Evolutionary conservation across 768 basidiomycete genomes (phyloP).

Genomic region (Steccherinum ochraceum): DNA sequence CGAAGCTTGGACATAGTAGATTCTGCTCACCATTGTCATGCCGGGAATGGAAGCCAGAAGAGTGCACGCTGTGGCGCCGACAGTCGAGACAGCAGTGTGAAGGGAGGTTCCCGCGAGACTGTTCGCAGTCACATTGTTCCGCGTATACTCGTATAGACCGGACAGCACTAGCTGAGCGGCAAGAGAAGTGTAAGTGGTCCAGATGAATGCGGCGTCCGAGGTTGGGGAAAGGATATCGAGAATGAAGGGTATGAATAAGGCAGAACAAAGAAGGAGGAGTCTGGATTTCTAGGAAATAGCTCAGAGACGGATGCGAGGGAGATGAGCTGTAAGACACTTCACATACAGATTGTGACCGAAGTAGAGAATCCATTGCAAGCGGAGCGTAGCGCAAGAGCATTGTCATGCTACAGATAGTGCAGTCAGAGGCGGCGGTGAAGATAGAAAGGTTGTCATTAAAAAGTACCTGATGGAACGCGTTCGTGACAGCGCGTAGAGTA

Average conservation of each 20-base stretch:
- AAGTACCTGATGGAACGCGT: not conserved
- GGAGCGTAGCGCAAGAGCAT: no score
- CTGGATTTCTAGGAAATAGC: no score
- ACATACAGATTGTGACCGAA: not conserved
- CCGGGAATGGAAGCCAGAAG: no score
- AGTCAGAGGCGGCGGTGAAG: not conserved
- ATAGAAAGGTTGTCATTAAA: not conserved
- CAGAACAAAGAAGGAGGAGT: not conserved
- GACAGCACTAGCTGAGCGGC: not conserved
- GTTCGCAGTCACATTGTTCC: not conserved
- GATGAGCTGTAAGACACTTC: not conserved
- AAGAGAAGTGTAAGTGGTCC: not conserved
- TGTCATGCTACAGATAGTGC: no score
- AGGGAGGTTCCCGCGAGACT: not conserved
- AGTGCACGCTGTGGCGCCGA: not conserved
- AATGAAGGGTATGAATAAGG: not conserved
- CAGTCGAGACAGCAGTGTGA: not conserved
- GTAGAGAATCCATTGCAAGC: not conserved
- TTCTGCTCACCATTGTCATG: not conserved
- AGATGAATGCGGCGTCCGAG: not conserved
- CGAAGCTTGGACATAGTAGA: not conserved
- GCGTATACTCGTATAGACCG: not conserved
- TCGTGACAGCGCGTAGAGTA: not conserved
- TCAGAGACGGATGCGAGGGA: no score
- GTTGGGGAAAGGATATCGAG: not conserved